Evolutionary conservation across 1,284 basidiomycete species (phyloP).

Genomic region (Sanguinoderma infundibulare): DNA sequence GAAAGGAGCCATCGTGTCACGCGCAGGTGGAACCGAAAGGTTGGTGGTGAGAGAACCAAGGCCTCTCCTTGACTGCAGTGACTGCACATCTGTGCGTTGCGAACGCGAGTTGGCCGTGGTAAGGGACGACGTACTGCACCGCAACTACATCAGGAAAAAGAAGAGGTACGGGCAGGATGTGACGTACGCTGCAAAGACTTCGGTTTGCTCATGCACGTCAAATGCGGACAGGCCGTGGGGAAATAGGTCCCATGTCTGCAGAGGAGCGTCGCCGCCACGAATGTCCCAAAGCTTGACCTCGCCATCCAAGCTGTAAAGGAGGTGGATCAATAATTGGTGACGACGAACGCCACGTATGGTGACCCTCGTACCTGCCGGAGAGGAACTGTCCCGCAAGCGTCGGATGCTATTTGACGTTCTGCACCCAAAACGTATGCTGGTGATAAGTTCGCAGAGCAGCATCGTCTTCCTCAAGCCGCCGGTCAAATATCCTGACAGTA

Average conservation of each 20-base stretch:
- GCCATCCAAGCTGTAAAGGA: slow-evolving; percentile 77
- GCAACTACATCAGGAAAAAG: neutral
- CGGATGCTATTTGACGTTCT: slow-evolving; percentile 89
- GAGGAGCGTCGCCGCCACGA: slow-evolving; percentile 66
- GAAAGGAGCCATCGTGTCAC: slow-evolving; percentile 58
- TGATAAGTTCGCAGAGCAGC: slow-evolving; percentile 85
- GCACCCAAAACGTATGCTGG: slow-evolving; percentile 91
- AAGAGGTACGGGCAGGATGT: neutral
- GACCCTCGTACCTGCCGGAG: slow-evolving; percentile 80
- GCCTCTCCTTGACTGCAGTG: slow-evolving; percentile 45
- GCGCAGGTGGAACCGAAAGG: slow-evolving; percentile 54
- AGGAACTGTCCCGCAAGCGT: slow-evolving; percentile 77
- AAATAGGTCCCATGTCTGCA: slow-evolving; percentile 71
- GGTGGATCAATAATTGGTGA: slow-evolving; percentile 1
- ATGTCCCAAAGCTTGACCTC: slow-evolving; percentile 94
- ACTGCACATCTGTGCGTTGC: slow-evolving; percentile 65
- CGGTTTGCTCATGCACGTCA: slow-evolving; percentile 86
- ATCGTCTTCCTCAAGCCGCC: slow-evolving; percentile 83
- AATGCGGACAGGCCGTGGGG: slow-evolving; percentile 82
- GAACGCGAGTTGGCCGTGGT: slow-evolving; percentile 61
- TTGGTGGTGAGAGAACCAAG: slow-evolving; percentile 63
- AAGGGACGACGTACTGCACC: slow-evolving; percentile 63
- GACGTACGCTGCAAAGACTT: slow-evolving; percentile 87
- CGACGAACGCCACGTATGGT: neutral
- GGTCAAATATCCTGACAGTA: slow-evolving; percentile 89